phyloP scores from a whole-genome alignment of 768 basidiomycete genomes.

The Zangia roseola region DNA sequence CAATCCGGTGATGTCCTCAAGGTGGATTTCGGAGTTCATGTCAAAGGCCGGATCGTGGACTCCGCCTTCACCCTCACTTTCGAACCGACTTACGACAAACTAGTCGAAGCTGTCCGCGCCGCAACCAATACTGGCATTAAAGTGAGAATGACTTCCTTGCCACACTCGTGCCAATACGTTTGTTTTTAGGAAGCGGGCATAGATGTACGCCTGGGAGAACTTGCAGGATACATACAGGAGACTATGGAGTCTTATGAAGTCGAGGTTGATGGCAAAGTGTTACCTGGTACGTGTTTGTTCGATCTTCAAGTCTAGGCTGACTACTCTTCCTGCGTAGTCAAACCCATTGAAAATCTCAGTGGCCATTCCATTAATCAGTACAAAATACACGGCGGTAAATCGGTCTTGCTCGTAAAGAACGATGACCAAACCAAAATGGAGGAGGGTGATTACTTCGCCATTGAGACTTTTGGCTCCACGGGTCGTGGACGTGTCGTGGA shows the following conservation, averaged over 20 bases:
- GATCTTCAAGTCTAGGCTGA: neutral
- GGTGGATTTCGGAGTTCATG: conserved; percentile 97
- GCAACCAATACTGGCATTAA: conserved; percentile 91
- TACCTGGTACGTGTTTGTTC: conserved; percentile 56
- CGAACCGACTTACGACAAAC: conserved; percentile 85
- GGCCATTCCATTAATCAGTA: conserved; percentile 92
- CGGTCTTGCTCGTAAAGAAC: conserved; percentile 85
- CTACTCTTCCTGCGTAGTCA: conserved; percentile 54
- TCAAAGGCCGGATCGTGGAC: conserved; percentile 92
- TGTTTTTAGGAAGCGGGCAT: conserved; percentile 85
- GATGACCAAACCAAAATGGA: conserved; percentile 96
- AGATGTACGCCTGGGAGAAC: conserved; percentile 89
- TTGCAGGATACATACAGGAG: conserved; percentile 91
- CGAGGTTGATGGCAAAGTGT: conserved; percentile 79
- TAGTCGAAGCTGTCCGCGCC: conserved; percentile 89
- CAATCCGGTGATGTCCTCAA: conserved; percentile 87
- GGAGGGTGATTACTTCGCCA: conserved; percentile 98
- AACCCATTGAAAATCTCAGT: conserved; percentile 89
- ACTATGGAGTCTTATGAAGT: conserved; percentile 99
- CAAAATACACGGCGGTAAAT: conserved; percentile 93
- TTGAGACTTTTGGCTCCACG: conserved; percentile 99
- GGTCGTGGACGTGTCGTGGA: conserved; percentile 88
- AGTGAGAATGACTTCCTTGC: conserved; percentile 40
- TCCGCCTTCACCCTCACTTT: conserved; percentile 94
- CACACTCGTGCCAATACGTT: conserved; percentile 5